Evolutionary conservation across 179 eudicot species (phyloP).

Genomic region (Actinidia polygama): DNA sequence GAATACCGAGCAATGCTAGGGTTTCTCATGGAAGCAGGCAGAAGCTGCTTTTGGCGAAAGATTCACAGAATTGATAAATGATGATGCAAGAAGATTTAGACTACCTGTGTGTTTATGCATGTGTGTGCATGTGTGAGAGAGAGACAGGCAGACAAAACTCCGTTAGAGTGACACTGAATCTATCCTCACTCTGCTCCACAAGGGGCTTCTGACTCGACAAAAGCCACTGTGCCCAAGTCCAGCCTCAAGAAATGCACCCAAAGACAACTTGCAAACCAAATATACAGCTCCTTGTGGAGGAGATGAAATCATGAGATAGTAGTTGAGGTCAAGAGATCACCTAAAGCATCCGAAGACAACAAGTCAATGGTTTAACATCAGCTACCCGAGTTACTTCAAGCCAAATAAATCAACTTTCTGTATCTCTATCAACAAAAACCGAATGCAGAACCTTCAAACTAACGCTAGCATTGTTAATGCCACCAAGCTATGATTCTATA

Average conservation of each 20-base stretch:
- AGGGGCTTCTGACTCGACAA: not conserved
- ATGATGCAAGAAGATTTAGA: not conserved
- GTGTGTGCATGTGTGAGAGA: not conserved
- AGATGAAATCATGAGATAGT: not conserved
- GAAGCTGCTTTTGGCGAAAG: not conserved
- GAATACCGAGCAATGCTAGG: not conserved
- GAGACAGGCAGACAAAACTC: not conserved
- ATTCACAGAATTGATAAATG: not conserved
- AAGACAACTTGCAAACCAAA: not conserved
- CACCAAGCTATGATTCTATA: slow-evolving; percentile 15
- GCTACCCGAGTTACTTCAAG: not conserved
- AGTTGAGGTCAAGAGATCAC: not conserved
- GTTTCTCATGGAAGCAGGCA: too few relatives aligned
- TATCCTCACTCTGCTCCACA: not conserved
- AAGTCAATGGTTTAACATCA: not conserved
- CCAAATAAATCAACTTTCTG: not conserved
- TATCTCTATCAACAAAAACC: slow-evolving; percentile 9
- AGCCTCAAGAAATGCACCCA: not conserved
- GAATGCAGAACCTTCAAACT: not conserved
- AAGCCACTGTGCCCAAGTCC: not conserved
- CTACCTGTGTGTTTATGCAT: too few relatives aligned
- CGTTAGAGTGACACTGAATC: not conserved
- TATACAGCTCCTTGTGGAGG: not conserved
- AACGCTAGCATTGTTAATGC: slow-evolving; percentile 16
- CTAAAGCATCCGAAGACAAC: not conserved